Base-by-base conservation (phyloP, 768 basidiomycete genomes). In the Leucogyrophana mollusca region DNA sequence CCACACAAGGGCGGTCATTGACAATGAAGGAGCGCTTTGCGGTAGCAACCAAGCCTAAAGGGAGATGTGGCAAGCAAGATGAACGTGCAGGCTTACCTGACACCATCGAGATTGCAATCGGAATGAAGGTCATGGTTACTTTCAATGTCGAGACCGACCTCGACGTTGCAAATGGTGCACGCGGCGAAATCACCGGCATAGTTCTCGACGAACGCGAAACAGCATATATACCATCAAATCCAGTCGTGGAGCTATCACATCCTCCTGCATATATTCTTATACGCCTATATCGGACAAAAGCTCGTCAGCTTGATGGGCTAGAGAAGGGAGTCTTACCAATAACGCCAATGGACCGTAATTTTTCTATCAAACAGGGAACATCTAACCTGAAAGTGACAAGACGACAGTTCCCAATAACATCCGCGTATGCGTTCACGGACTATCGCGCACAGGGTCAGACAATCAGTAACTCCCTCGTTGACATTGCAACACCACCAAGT, bases 391-490 rank as follows among this genome's bases (percentile, higher is more conserved):
- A 34, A 60, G 54, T 63, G 1, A 51, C 21, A 5, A 30, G 61
- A 2, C 17, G 33, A 0, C 66, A 73, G 45, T 62, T 56, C 25
- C 59, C 69, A 3, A 49, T 72, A 3, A 70, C 69, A 4, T 46
- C 58, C 0, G 70, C 70, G 20, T 74, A 72, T 42, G 65, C 68
- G 2, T 74, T 76, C 54, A 73, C 70, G 0, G 71, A 73, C 50
- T 74, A 73, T 45, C 39, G 61, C 22, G 53, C 67, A 3, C 73
- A 77, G 51, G 74, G 73, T 0, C 73, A 76, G 48, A 76, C 72
- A 1, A 58, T 76, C 1, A 38, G 49, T 0, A 34, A 54, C 18
- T 65, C 69, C 0, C 41, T 75, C 1, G 64, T 76, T 3, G 72
- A 76, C 50, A 64, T 75, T 4, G 60, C 59, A 6, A 51, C 50